Evolutionary conservation across 306 rosid genomes (phyloP).

Genomic region (Castanopsis chinensis): DNA sequence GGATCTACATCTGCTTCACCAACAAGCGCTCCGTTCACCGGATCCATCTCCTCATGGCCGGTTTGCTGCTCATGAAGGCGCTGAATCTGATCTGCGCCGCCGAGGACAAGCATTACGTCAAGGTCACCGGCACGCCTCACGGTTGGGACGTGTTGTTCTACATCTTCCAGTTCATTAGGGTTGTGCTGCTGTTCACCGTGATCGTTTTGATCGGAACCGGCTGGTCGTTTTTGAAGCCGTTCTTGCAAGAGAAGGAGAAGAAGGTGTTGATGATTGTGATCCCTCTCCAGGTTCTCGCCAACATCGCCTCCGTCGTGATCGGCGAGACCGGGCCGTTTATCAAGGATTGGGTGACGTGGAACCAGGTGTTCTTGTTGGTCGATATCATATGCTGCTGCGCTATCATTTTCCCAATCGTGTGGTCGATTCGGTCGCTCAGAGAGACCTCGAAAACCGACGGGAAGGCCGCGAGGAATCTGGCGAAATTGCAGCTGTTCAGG

Average conservation of each 20-base stretch:
- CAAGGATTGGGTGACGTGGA: constrained; percentile 96
- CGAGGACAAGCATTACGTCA: constrained; percentile 81
- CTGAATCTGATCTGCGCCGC: constrained; percentile 75
- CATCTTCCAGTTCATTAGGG: constrained; percentile 85
- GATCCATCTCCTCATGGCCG: constrained; percentile 80
- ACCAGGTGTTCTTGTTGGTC: constrained; percentile 83
- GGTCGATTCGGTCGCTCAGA: constrained; percentile 83
- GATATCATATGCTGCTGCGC: constrained; percentile 93
- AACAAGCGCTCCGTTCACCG: constrained; percentile 62
- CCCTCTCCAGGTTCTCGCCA: constrained; percentile 90
- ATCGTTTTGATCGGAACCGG: constrained; percentile 86
- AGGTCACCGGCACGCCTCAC: constrained; percentile 81
- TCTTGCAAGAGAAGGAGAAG: constrained; percentile 80
- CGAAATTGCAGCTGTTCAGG: constrained; percentile 82
- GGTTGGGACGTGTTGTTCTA: constrained; percentile 95
- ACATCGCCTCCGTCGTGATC: constrained; percentile 78
- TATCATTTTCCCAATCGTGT: constrained; percentile 86
- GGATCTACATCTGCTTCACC: constrained; percentile 47
- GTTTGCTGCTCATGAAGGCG: constrained; percentile 62
- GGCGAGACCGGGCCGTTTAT: constrained; percentile 94
- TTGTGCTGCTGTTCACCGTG: constrained; percentile 68
- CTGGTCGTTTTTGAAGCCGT: constrained; percentile 85
- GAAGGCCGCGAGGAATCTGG: constrained; percentile 78
- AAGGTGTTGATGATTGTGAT: constrained; percentile 86
- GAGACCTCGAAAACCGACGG: constrained; percentile 94